These are phyloP conservation scores for Penicillium paradoxum DNA, from an alignment of 495 filamentous ascomycete species.

Conservation along the genomic window DNA sequence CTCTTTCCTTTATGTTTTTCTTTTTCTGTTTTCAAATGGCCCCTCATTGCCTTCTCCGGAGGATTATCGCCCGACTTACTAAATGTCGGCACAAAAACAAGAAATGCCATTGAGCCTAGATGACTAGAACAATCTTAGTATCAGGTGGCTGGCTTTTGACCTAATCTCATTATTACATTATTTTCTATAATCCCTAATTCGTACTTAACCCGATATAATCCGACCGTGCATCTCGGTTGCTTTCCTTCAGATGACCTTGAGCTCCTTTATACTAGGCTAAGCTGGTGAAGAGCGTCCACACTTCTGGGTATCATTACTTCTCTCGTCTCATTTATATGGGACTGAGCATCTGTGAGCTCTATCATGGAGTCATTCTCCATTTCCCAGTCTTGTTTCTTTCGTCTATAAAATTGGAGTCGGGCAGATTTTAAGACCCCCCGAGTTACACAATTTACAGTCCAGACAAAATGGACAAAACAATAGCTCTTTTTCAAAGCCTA, in stretches of 20 bases:
- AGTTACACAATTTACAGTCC: constrained; percentile 19
- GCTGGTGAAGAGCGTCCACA: background rate
- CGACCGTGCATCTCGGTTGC: constrained; percentile 6
- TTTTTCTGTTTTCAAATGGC: constrained; percentile 4
- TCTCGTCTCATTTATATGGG: background rate
- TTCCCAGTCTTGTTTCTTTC: background rate
- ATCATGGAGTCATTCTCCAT: background rate
- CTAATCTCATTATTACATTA: background rate
- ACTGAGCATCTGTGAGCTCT: background rate
- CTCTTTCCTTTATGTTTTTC: no score
- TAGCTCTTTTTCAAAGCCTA: constrained; percentile 8
- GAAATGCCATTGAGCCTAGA: constrained; percentile 1
- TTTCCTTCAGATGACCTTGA: background rate
- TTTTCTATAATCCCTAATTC: background rate
- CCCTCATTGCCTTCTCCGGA: constrained; percentile 13
- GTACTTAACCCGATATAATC: constrained; percentile 16
- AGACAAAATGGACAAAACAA: constrained; percentile 2
- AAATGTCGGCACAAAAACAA: constrained; percentile 12
- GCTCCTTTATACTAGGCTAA: constrained; percentile 5
- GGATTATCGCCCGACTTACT: constrained; percentile 4
- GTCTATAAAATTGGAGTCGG: background rate
- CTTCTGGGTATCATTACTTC: background rate
- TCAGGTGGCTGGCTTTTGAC: background rate
- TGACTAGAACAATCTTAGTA: background rate
- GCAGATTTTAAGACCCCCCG: constrained; percentile 16